Evolutionary conservation across 768 basidiomycete species (phyloP).

Genomic region (Mycena vulgaris): DNA sequence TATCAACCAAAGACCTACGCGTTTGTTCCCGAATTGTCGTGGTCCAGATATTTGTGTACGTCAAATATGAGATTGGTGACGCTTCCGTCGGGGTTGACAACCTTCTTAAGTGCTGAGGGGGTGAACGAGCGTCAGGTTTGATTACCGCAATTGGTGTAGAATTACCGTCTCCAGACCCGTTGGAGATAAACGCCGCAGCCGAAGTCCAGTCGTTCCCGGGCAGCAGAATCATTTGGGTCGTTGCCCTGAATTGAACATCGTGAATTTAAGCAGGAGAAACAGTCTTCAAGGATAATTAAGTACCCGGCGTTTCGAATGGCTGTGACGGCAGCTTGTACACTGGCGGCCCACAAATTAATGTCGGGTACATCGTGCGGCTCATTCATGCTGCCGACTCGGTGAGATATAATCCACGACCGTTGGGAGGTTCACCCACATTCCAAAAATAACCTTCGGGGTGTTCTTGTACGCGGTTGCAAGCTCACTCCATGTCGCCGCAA

Average conservation of each 20-base stretch:
- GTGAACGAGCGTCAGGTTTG: not conserved
- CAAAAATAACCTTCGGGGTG: slow-evolving; percentile 62
- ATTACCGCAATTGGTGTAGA: not conserved
- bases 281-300: not conserved
- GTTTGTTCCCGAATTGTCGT: slow-evolving; percentile 60
- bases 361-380: slow-evolving; percentile 71
- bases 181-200: slow-evolving; percentile 63
- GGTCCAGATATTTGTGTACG: slow-evolving; percentile 76
- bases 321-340: slow-evolving; percentile 74
- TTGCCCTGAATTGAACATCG: slow-evolving; percentile 55
- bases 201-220: slow-evolving; percentile 73
- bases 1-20: slow-evolving; percentile 35
- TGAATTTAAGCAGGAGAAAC: too few relatives aligned
- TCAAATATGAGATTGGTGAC: slow-evolving; percentile 69
- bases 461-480: slow-evolving; percentile 65
- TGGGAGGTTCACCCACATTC: slow-evolving; percentile 54
- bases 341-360: slow-evolving; percentile 63
- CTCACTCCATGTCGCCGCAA: slow-evolving; percentile 67
- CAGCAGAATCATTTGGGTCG: slow-evolving; percentile 68
- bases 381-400: slow-evolving; percentile 63
- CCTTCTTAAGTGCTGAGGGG: slow-evolving; percentile 52
- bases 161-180: slow-evolving; percentile 59
- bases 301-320: slow-evolving; percentile 72
- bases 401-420: not conserved
- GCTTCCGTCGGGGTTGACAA: slow-evolving; percentile 63